Evolutionary conservation across 768 basidiomycete species (phyloP), one percentile per base, ranked within the genome.

Genomic region (Russula earlei): DNA sequence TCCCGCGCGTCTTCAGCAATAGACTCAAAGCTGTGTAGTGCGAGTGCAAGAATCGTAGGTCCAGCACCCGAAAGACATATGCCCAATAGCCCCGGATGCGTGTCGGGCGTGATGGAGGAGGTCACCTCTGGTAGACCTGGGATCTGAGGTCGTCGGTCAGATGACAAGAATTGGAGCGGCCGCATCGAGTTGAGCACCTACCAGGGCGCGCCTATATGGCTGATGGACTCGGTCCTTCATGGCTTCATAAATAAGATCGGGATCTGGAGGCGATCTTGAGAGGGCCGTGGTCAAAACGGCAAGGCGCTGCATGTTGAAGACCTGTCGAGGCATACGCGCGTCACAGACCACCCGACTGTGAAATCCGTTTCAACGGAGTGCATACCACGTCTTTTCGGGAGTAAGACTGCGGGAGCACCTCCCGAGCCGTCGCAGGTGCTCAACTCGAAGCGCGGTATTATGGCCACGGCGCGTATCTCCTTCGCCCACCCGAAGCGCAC

Each of bases 201-300:
- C 93, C 55, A 99, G 76, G 25, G 76, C 69, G 70, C 85, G 91
- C 29, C 96, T 84, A 68, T 97, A 98, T 1, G 96, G 96, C 68
- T 99, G 96, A 68, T 99, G 96, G 14, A 99, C 80, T 50, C 89
- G 83, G 71, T 99, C 96, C 66, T 97, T 95, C 96, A 98, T 98
- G 1, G 95, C 95, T 67, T 98, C 95, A 69, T 95, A 98, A 55
- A 98, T 97, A n/a, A 99, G 81, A 20, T 84, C 88, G 0, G 96
- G 83, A 67, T 99, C 91, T 1, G 94, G 94, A 1, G 96, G 95
- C 11, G 84, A 82, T 65, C 87, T 85, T 3, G 82, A 87, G 11
- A 99, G 79, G 0, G 96, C 94, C 3, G 93, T 95, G 1, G 95
- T 98, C 52, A 99, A 77, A 27, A 99, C 96, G 0, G 95, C 96